Conservation (phyloP, 208 protist genomes). For the Leptomonas seymouri region DNA sequence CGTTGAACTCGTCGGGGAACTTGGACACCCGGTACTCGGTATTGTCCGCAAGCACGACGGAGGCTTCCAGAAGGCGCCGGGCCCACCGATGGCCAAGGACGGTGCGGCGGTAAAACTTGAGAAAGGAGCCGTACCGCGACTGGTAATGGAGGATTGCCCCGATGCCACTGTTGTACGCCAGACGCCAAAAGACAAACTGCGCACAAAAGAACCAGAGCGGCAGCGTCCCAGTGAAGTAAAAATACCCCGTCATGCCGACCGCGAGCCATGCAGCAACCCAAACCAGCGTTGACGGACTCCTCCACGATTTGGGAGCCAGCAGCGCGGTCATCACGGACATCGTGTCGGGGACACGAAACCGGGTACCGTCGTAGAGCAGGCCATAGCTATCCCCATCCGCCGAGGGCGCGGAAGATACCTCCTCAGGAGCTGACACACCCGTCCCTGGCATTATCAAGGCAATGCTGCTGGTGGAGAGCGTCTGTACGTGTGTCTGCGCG, state of each 20-base stretch:
- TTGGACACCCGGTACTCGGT: constrained; percentile 47
- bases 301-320: constrained; percentile 52
- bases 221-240: constrained; percentile 47
- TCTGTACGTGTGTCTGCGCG: too few species aligned
- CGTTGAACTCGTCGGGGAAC: constrained; percentile 91
- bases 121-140: constrained; percentile 58
- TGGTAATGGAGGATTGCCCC: constrained; percentile 88
- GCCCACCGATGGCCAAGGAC: constrained; percentile 27
- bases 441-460: constrained; percentile 3
- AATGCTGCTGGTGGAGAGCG: background rate
- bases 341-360: constrained; percentile 69
- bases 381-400: constrained; percentile 33
- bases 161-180: constrained; percentile 94
- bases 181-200: constrained; percentile 93
- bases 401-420: background rate
- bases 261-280: constrained; percentile 48
- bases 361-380: constrained; percentile 51
- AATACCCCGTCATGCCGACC: constrained; percentile 36
- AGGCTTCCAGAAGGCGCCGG: constrained; percentile 46
- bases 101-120: constrained; percentile 43
- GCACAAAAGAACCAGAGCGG: constrained; percentile 77
- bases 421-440: background rate
- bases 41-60: constrained; percentile 55
- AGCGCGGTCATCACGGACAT: constrained; percentile 65
- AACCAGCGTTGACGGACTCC: constrained; percentile 47